Evolutionary conservation across 768 basidiomycete genomes (phyloP).

Genomic region (Ramaria sp.): DNA sequence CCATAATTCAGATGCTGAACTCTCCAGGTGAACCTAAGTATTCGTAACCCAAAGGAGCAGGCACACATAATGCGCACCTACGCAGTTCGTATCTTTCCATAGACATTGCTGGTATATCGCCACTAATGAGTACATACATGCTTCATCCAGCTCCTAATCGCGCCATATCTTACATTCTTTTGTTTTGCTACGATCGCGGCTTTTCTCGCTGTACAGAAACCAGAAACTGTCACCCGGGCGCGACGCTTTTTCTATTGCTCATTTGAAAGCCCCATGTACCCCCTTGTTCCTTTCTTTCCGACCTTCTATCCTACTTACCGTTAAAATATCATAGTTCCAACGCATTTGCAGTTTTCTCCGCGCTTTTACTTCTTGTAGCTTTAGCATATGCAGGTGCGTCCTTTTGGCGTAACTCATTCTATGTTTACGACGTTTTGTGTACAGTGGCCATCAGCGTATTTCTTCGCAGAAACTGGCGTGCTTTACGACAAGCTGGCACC

Average conservation of each 20-base stretch:
- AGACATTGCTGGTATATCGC: background rate
- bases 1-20: background rate
- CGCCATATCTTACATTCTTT: background rate
- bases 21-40: background rate
- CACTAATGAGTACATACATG: background rate
- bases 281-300: background rate
- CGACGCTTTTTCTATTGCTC: conserved; percentile 8
- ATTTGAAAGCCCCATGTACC: background rate
- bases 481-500: background rate
- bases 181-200: background rate
- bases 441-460: background rate
- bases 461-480: background rate
- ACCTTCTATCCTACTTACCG: too few species aligned
- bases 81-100: background rate
- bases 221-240: background rate
- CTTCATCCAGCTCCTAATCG: background rate
- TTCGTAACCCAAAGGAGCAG: background rate
- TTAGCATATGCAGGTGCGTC: background rate
- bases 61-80: background rate
- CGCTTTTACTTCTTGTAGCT: background rate
- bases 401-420: too few species aligned
- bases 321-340: background rate
- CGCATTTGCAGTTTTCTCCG: background rate
- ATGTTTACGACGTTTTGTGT: too few species aligned
- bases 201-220: background rate